Evolutionary conservation across 2,329 filamentous ascomycete genomes (phyloP).

Genomic region (Fusarium sp.): DNA sequence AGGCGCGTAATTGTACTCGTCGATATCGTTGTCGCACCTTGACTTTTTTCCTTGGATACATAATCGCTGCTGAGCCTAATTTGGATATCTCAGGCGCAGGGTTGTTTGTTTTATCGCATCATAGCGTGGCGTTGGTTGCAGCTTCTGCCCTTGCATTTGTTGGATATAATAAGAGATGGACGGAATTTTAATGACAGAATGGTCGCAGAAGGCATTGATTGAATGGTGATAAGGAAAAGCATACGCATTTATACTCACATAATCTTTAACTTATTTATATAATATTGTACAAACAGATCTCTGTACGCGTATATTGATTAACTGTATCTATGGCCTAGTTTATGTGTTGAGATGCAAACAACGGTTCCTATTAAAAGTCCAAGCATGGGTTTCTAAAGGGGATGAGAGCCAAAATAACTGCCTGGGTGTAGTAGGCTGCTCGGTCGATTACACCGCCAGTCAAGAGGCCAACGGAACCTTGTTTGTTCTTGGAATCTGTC

Average conservation of each 20-base stretch:
- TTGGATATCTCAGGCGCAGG: not conserved
- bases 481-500: constrained; percentile 52
- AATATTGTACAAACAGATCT: not conserved
- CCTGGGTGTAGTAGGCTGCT: constrained; percentile 52
- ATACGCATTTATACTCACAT: constrained; percentile 5
- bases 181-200: constrained; percentile 19
- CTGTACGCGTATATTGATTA: not conserved
- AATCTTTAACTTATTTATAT: constrained; percentile 12
- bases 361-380: constrained; percentile 42
- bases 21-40: not conserved
- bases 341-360: not conserved
- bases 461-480: constrained; percentile 55
- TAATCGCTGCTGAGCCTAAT: not conserved
- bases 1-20: not conserved
- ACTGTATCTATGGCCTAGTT: not conserved
- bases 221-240: constrained; percentile 17
- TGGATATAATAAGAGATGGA: constrained; percentile 15
- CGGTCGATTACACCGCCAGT: constrained; percentile 53
- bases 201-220: not conserved
- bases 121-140: constrained; percentile 35
- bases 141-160: constrained; percentile 3
- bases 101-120: not conserved
- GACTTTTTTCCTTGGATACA: not conserved
- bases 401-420: constrained; percentile 55
- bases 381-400: constrained; percentile 53